These are phyloP conservation scores for Diaporthe citri DNA, from an alignment of 2,329 filamentous ascomycete genomes.

Conservation along the genomic window DNA sequence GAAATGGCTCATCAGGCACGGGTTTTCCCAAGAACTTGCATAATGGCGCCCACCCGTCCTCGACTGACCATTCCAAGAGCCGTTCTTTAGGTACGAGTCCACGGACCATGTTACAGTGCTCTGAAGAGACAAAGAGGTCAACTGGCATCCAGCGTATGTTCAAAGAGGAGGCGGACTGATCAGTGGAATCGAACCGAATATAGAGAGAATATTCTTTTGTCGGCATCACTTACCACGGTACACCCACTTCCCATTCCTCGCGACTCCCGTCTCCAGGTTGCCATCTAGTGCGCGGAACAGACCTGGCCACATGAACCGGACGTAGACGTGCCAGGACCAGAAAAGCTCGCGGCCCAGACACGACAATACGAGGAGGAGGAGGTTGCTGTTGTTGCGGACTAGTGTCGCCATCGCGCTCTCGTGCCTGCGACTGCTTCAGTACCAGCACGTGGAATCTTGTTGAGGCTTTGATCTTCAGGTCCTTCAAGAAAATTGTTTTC, in stretches of 20 bases:
- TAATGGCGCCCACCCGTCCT: constrained; percentile 48
- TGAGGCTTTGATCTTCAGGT: too few species aligned
- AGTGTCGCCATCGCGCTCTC: background rate
- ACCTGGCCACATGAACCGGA: constrained; percentile 17
- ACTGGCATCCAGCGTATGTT: background rate
- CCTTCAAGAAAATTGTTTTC: too few species aligned
- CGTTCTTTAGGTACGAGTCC: constrained; percentile 42
- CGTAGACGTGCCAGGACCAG: constrained; percentile 48
- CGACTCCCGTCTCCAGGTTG: background rate
- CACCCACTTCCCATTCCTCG: constrained; percentile 28
- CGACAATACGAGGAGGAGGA: background rate
- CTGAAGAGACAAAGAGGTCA: background rate
- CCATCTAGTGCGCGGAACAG: constrained; percentile 24
- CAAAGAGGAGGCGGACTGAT: background rate
- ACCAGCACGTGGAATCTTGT: background rate
- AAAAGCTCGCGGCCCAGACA: constrained; percentile 44
- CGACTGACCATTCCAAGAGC: constrained; percentile 46
- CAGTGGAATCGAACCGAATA: fast-evolving
- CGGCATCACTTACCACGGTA: background rate
- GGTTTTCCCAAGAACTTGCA: constrained; percentile 40
- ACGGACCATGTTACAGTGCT: constrained; percentile 45
- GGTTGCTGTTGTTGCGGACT: background rate
- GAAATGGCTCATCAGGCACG: constrained; percentile 14
- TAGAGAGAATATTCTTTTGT: background rate
- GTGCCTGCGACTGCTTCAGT: background rate